Evolutionary conservation across 768 basidiomycete genomes (phyloP).

Genomic region (Boletus rufocinnamomeus): DNA sequence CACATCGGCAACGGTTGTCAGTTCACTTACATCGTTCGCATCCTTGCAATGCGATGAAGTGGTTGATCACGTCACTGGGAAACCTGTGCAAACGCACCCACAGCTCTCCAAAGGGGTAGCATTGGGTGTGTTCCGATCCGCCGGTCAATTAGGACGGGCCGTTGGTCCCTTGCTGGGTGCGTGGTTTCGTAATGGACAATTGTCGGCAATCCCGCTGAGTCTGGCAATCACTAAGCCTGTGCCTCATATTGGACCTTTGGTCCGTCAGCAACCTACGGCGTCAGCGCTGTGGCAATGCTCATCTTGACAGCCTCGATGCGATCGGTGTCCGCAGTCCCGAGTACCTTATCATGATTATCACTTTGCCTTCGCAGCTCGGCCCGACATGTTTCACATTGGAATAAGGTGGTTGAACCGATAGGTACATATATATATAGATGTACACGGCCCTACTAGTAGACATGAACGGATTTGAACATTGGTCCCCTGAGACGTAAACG

Average conservation of each 20-base stretch:
- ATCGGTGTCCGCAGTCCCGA: slow-evolving; percentile 36
- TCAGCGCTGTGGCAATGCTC: slow-evolving; percentile 66
- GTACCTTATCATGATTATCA: slow-evolving; percentile 15
- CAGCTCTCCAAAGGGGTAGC: slow-evolving; percentile 82
- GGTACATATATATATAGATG: slow-evolving; percentile 1
- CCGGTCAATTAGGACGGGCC: slow-evolving; percentile 94
- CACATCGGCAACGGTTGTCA: slow-evolving; percentile 95
- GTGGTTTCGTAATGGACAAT: slow-evolving; percentile 25
- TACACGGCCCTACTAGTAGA: slow-evolving; percentile 3
- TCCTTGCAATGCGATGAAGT: slow-evolving; percentile 88
- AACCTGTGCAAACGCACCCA: slow-evolving; percentile 56
- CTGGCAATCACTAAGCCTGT: slow-evolving; percentile 55
- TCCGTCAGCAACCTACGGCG: slow-evolving; percentile 71
- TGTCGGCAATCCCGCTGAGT: slow-evolving; percentile 11
- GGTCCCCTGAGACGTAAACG: slow-evolving; percentile 9
- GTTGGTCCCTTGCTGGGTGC: slow-evolving; percentile 87
- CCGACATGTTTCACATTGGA: slow-evolving; percentile 7
- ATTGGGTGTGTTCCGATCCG: slow-evolving; percentile 82
- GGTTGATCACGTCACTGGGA: slow-evolving; percentile 57
- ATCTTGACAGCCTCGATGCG: slow-evolving; percentile 60
- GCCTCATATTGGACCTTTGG: slow-evolving; percentile 89
- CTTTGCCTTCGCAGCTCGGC: not conserved
- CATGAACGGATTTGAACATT: slow-evolving; percentile 1
- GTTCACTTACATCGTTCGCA: slow-evolving; percentile 86
- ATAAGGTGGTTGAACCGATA: slow-evolving; percentile 1